phyloP scores from a whole-genome alignment of 345 rosid genomes.

The Citrus mangshanensis region DNA sequence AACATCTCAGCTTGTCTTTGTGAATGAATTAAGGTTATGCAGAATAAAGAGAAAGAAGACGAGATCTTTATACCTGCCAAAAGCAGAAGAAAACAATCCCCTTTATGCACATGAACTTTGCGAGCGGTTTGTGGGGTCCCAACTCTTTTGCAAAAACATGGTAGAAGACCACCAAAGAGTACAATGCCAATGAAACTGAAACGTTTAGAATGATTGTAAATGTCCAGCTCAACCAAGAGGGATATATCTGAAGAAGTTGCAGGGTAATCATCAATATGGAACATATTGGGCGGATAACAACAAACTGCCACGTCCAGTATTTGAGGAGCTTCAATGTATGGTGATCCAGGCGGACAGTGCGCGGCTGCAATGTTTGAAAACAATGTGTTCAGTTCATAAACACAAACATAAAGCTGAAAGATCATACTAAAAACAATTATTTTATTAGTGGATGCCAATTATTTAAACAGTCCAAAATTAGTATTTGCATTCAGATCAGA shows the following conservation, averaged over 20 bases:
- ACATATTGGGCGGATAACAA: slow-evolving; percentile 74
- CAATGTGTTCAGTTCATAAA: background rate
- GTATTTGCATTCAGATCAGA: background rate
- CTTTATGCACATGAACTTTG: slow-evolving; percentile 96
- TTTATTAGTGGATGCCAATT: background rate
- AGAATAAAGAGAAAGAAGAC: background rate
- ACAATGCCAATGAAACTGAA: slow-evolving; percentile 88
- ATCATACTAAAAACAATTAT: background rate
- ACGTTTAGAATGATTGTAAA: slow-evolving; percentile 79
- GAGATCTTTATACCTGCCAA: slow-evolving; percentile 73
- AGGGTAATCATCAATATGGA: slow-evolving; percentile 78
- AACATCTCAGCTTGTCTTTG: background rate
- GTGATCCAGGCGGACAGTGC: slow-evolving; percentile 64
- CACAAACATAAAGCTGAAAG: background rate
- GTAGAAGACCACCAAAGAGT: slow-evolving; percentile 81
- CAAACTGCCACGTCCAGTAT: slow-evolving; percentile 98
- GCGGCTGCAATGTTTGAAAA: slow-evolving; percentile 55
- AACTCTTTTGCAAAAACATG: slow-evolving; percentile 94
- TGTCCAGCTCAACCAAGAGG: slow-evolving; percentile 96
- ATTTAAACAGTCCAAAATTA: background rate
- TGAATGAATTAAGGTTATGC: background rate
- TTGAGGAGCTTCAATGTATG: slow-evolving; percentile 69
- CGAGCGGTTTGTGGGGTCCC: slow-evolving; percentile 90
- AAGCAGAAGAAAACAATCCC: slow-evolving; percentile 98
- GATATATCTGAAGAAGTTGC: slow-evolving; percentile 65